Percentiles rank a stretch among this genome's conserved stretches.
phyloP scores from a whole-genome alignment of 2,329 filamentous ascomycete species.

The Calonectria pseudoreteaudii region DNA sequence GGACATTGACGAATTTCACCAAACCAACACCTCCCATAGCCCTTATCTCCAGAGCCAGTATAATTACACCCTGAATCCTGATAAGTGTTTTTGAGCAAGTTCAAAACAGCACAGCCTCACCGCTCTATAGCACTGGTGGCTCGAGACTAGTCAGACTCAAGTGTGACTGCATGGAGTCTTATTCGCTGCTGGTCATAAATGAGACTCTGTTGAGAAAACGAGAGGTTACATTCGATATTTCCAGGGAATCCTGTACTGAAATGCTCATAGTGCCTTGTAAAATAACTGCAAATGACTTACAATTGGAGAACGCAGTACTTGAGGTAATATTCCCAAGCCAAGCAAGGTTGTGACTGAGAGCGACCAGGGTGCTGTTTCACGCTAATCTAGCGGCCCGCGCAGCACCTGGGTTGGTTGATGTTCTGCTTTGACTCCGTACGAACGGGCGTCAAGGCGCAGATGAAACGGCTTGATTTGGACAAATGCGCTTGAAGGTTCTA shows the following conservation, averaged over 20 bases:
- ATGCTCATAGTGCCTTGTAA: background rate
- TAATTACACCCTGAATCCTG: background rate
- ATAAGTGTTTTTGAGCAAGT: background rate
- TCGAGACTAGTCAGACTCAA: background rate
- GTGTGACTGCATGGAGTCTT: background rate
- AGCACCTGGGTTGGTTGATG: slow-evolving; percentile 15
- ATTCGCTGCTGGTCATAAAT: background rate
- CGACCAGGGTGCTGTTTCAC: slow-evolving; percentile 34
- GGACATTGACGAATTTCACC: background rate
- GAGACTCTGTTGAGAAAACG: background rate
- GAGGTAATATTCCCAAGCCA: background rate
- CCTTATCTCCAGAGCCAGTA: background rate
- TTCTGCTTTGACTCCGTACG: slow-evolving; percentile 11
- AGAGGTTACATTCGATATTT: background rate
- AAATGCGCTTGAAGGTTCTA: background rate
- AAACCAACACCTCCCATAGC: background rate
- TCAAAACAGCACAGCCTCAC: background rate
- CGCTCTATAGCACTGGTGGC: background rate
- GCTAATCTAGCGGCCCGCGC: slow-evolving; percentile 26
- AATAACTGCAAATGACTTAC: background rate
- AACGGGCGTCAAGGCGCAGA: slow-evolving; percentile 11
- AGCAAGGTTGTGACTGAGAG: background rate
- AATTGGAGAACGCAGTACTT: background rate
- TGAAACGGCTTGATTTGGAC: slow-evolving; percentile 21
- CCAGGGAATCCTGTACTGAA: background rate